A percentile compares a stretch with the other conserved stretches of the same genome.
Evolutionary conservation across 305 asterid species (phyloP).

Genomic region (Fraxinus greggii): DNA sequence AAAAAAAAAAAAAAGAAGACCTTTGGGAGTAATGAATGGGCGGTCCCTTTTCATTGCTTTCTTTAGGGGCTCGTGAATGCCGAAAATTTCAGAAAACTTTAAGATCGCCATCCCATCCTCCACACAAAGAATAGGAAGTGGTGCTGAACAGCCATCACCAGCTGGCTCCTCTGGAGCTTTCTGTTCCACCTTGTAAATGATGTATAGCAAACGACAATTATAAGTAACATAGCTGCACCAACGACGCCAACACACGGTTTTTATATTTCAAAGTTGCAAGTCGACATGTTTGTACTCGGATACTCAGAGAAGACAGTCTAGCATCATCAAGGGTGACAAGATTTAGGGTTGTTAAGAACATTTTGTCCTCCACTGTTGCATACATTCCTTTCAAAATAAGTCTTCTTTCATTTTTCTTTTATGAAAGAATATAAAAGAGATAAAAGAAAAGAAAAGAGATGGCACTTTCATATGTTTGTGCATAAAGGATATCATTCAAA

Average conservation of each 20-base stretch:
- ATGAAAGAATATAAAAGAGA: not conserved
- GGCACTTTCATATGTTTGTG: not conserved
- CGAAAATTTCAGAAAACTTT: constrained; percentile 92
- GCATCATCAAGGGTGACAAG: not conserved
- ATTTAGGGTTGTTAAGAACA: not conserved
- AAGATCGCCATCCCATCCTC: constrained; percentile 85
- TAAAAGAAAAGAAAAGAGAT: not conserved
- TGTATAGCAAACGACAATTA: constrained; percentile 29
- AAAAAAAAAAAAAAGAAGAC: constrained; percentile 33
- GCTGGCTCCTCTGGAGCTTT: constrained; percentile 47
- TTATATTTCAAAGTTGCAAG: not conserved
- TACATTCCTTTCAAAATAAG: not conserved
- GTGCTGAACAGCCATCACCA: constrained; percentile 51
- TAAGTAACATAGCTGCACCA: constrained; percentile 8
- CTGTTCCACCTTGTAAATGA: constrained; percentile 59
- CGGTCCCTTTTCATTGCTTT: constrained; percentile 67
- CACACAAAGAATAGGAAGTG: constrained; percentile 82
- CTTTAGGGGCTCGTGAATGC: constrained; percentile 67
- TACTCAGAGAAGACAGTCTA: not conserved
- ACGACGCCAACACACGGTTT: not conserved
- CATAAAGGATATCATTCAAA: not conserved
- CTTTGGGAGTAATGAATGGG: constrained; percentile 62
- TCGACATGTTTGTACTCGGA: not conserved
- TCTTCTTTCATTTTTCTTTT: not conserved
- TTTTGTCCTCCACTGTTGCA: not conserved